phyloP scores from a whole-genome alignment of 1,139 yeast genomes.

The Tardiomyces blankii region DNA sequence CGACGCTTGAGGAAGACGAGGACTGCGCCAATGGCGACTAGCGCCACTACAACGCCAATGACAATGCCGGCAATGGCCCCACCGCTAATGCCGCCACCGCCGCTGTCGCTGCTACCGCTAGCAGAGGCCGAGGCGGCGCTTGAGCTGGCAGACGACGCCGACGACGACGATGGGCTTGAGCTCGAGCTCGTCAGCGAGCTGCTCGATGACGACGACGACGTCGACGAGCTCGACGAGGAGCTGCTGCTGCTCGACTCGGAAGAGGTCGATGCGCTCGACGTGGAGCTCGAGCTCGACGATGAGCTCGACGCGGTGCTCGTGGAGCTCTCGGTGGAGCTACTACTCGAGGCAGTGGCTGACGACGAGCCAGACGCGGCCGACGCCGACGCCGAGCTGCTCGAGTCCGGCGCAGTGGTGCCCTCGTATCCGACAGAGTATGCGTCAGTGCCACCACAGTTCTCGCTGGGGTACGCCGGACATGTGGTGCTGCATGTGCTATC shows the following conservation, averaged over 20 bases:
- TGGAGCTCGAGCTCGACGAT: conserved; percentile 8
- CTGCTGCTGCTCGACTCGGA: conserved; percentile 4
- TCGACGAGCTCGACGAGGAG: conserved; percentile 12
- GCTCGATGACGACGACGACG: conserved; percentile 15
- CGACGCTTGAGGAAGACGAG: conserved; percentile 40
- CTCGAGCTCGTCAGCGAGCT: conserved; percentile 13
- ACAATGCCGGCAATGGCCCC: conserved; percentile 65
- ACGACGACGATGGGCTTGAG: conserved; percentile 7
- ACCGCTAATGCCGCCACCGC: conserved; percentile 14
- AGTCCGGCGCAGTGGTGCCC: conserved; percentile 10
- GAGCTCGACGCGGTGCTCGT: conserved; percentile 11
- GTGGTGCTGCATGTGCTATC: conserved; percentile 30
- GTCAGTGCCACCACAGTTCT: conserved; percentile 46
- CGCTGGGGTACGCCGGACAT: conserved; percentile 43
- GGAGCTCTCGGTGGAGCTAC: conserved; percentile 7
- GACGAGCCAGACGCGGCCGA: conserved; percentile 9
- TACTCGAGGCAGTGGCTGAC: conserved; percentile 4
- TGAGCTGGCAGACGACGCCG: conserved; percentile 7
- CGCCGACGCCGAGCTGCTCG: conserved; percentile 10
- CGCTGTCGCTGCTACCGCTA: conserved; percentile 7
- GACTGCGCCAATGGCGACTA: conserved; percentile 34
- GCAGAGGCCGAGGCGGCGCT: conserved; percentile 12
- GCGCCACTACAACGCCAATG: conserved; percentile 47
- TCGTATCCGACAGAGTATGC: conserved; percentile 31
- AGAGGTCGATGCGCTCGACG: conserved; percentile 12